A percentile compares a stretch with the other conserved stretches of the same genome.
phyloP scores from a whole-genome alignment of 78 protist species.

The Cavenderia fasciculata region DNA sequence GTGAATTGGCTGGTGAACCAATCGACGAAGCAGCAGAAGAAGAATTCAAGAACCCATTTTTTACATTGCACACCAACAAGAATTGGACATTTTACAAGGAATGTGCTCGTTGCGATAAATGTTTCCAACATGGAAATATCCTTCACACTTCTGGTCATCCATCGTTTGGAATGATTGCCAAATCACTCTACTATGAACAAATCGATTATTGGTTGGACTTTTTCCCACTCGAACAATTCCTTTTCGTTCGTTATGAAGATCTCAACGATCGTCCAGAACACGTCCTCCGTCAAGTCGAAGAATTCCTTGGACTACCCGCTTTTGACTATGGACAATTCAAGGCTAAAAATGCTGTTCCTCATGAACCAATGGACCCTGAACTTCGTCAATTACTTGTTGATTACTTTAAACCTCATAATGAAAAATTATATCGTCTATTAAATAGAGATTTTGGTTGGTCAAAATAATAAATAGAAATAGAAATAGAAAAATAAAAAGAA shows the following conservation, averaged over 20 bases:
- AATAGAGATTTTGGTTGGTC: conserved; percentile 59
- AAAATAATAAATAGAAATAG: neutral
- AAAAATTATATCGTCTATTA: conserved; percentile 34
- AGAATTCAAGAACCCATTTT: conserved; percentile 17
- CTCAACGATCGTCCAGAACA: conserved; percentile 14
- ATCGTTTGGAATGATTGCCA: conserved; percentile 73
- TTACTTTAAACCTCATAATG: conserved; percentile 24
- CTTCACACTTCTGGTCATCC: conserved; percentile 68
- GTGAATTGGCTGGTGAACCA: neutral
- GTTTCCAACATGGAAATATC: conserved; percentile 54
- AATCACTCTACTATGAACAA: conserved; percentile 52
- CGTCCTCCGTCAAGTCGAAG: conserved; percentile 32
- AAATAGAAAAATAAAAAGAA: neutral
- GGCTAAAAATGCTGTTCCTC: conserved; percentile 47
- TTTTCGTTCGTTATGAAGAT: conserved; percentile 62
- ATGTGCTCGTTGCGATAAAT: conserved; percentile 25
- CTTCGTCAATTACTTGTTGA: neutral
- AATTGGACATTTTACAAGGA: conserved; percentile 66
- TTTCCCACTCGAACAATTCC: conserved; percentile 41
- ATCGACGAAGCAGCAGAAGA: neutral
- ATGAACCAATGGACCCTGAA: conserved; percentile 15
- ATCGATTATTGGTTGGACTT: conserved; percentile 29
- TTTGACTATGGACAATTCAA: conserved; percentile 52
- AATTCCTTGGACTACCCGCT: conserved; percentile 25
- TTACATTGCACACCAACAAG: conserved; percentile 11